Conservation (phyloP, 208 protist genomes). For the Porcisia hertigi region DNA sequence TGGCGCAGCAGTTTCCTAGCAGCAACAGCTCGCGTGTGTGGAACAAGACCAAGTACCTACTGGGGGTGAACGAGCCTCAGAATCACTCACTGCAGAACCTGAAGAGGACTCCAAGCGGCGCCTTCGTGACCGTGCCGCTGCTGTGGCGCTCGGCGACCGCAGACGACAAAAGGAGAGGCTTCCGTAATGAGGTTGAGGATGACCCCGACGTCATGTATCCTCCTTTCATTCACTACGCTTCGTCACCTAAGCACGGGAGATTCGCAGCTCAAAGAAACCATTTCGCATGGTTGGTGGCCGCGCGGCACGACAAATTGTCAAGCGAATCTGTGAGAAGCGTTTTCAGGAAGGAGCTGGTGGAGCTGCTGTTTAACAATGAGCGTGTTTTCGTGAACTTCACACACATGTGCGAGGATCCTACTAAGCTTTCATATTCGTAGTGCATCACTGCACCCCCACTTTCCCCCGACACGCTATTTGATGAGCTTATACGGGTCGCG, state of each 20-base stretch:
- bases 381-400: slow-evolving; percentile 23
- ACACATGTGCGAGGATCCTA: slow-evolving; percentile 32
- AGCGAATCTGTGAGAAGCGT: slow-evolving; percentile 11
- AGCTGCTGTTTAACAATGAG: slow-evolving; percentile 25
- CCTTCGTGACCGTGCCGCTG: slow-evolving; percentile 26
- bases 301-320: slow-evolving; percentile 25
- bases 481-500: no score
- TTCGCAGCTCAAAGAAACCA: slow-evolving; percentile 24
- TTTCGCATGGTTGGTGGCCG: slow-evolving; percentile 33
- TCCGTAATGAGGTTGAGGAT: slow-evolving; percentile 6
- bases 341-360: slow-evolving; percentile 30
- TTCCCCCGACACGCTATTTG: no score
- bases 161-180: slow-evolving; percentile 15
- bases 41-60: slow-evolving; percentile 16
- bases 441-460: background rate
- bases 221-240: slow-evolving; percentile 36
- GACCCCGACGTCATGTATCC: slow-evolving; percentile 17
- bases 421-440: slow-evolving; percentile 1
- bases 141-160: slow-evolving; percentile 27
- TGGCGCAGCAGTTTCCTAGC: slow-evolving; percentile 12
- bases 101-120: slow-evolving; percentile 15
- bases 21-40: slow-evolving; percentile 1
- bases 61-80: slow-evolving; percentile 21
- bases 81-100: background rate
- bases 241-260: slow-evolving; percentile 21